These are phyloP conservation scores for Globisporangium perplexum DNA, from an alignment of 352 stramenopile genomes.

Conservation along the genomic window DNA sequence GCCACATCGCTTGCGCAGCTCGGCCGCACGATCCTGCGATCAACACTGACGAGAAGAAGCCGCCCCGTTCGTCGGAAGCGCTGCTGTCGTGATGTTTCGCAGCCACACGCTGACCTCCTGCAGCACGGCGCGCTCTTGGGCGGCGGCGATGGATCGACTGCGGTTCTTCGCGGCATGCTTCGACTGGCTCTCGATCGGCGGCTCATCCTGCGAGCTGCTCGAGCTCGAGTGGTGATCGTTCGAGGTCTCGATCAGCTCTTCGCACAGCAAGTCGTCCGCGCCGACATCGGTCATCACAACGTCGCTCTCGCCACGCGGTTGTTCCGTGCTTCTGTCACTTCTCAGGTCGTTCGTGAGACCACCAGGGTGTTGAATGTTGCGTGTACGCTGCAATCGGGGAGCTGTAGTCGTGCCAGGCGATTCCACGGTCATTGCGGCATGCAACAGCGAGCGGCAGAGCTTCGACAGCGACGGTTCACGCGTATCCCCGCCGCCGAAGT, in stretches of 20 bases:
- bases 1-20: neutral
- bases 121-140: conserved; percentile 73
- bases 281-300: conserved; percentile 26
- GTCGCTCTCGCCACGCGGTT: neutral
- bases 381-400: neutral
- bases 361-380: neutral
- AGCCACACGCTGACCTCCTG: conserved; percentile 81
- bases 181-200: conserved; percentile 4
- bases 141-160: conserved; percentile 17
- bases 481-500: conserved; percentile 17
- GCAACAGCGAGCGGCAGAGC: conserved; percentile 52
- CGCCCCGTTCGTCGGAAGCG: neutral
- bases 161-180: conserved; percentile 3
- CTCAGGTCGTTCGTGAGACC: conserved; percentile 1
- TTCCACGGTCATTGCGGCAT: conserved; percentile 38
- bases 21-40: neutral
- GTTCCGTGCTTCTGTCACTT: neutral
- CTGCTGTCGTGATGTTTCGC: conserved; percentile 34
- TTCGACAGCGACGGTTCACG: conserved; percentile 18
- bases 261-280: conserved; percentile 49
- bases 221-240: conserved; percentile 14
- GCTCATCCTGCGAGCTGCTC: neutral
- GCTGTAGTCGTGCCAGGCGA: conserved; percentile 7
- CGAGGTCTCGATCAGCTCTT: conserved; percentile 57
- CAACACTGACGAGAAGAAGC: conserved; percentile 2